Evolutionary conservation across 371 early-diverging fungal species (phyloP).

Genomic region (Haplosporangium sp.): DNA sequence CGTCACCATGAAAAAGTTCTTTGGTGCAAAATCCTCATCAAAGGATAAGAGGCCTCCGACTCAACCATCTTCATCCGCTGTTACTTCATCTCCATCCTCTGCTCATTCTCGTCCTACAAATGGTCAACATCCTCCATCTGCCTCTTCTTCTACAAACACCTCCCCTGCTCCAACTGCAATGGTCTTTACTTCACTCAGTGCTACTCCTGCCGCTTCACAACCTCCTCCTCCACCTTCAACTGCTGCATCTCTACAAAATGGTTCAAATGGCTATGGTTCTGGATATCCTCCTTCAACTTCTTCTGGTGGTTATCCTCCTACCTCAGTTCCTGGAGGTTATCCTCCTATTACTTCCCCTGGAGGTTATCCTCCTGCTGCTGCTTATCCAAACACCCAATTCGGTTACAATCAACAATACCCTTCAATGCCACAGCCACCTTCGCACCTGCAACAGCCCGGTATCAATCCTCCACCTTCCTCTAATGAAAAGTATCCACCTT

Average conservation of each 20-base stretch:
- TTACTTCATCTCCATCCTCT: background rate
- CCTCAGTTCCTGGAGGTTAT: constrained; percentile 26
- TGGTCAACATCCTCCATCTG: constrained; percentile 19
- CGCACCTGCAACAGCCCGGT: constrained; percentile 21
- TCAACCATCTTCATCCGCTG: background rate
- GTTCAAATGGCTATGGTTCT: constrained; percentile 21
- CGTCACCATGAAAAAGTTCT: constrained; percentile 44
- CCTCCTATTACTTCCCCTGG: constrained; percentile 19
- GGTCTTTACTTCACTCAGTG: constrained; percentile 42
- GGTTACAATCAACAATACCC: constrained; percentile 28
- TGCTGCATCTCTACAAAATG: constrained; percentile 9
- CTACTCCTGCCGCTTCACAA: background rate
- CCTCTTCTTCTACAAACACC: constrained; percentile 4
- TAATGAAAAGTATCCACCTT: constrained; percentile 31
- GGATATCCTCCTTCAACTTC: background rate
- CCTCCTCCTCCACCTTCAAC: background rate
- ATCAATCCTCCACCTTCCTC: constrained; percentile 37
- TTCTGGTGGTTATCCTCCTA: constrained; percentile 15
- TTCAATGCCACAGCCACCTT: constrained; percentile 37
- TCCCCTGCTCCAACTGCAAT: constrained; percentile 36
- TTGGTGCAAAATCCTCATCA: constrained; percentile 44
- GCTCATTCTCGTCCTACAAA: constrained; percentile 28
- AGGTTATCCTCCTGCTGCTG: constrained; percentile 11
- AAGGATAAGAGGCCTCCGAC: constrained; percentile 44
- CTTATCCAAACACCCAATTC: background rate